Evolutionary conservation across 1,284 basidiomycete species (phyloP).

Genomic region (Blastosporella zonata): DNA sequence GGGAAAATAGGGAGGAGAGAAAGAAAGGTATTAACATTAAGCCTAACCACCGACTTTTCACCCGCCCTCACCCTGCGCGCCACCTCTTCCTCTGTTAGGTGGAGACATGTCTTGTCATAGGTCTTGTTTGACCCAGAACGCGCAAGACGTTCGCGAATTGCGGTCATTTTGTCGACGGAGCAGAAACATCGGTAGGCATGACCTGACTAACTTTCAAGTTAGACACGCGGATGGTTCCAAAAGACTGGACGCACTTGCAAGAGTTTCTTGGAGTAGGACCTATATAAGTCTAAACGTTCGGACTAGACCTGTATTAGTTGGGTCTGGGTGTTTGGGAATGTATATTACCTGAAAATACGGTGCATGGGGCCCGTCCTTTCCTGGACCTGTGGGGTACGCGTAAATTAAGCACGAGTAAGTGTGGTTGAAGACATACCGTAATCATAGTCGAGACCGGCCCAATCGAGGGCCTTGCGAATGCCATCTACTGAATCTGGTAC

Average conservation of each 20-base stretch:
- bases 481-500: slow-evolving; percentile 85
- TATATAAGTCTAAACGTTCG: slow-evolving; percentile 85
- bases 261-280: slow-evolving; percentile 67
- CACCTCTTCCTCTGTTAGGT: slow-evolving; percentile 84
- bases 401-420: not conserved
- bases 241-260: slow-evolving; percentile 53
- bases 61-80: slow-evolving; percentile 70
- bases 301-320: slow-evolving; percentile 54
- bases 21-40: slow-evolving; percentile 62
- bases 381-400: slow-evolving; percentile 59
- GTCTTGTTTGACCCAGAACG: slow-evolving; percentile 70
- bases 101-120: slow-evolving; percentile 85
- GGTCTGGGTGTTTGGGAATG: not conserved
- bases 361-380: slow-evolving; percentile 65
- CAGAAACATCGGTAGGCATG: slow-evolving; percentile 97
- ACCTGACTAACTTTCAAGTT: slow-evolving; percentile 53
- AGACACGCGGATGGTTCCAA: not conserved
- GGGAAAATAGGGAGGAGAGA: slow-evolving; percentile 1
- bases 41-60: slow-evolving; percentile 78
- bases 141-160: slow-evolving; percentile 67
- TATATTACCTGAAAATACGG: slow-evolving; percentile 77
- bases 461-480: slow-evolving; percentile 74
- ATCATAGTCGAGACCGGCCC: slow-evolving; percentile 94
- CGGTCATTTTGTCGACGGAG: slow-evolving; percentile 62
- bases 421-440: slow-evolving; percentile 57